Base-by-base conservation (phyloP, 2,329 filamentous ascomycete genomes). In the Cladosporium phlei region DNA sequence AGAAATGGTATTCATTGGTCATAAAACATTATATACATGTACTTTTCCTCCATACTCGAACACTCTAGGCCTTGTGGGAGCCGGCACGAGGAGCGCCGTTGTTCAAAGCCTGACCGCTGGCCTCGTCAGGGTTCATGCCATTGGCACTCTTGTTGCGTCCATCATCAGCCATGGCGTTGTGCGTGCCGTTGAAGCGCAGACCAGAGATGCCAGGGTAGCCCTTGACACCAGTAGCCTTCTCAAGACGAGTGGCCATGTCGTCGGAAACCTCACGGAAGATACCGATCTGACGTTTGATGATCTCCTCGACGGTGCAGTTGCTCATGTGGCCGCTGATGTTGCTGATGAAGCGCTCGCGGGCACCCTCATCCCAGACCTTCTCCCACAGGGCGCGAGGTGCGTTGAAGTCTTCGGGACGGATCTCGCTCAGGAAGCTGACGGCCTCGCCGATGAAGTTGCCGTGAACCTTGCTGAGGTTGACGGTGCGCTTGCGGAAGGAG, bases 201-300 rank as follows among this genome's bases (percentile, higher is more conserved):
- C 69, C 67, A 3, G 71, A 60, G 37, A 83, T 82, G 0, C 78
- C 76, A 16, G 71, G 68, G 48, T 83, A 81, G 0, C 79, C 79
- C 66, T 79, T 75, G 12, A 81, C 69, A 0, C 80, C 79, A 2
- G 77, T 81, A 0, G 78, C 77, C 69, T 82, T 82, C 69, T 83
- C 80, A 0, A 83, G 59, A 1, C 79, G 67, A 8, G 66, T 59
- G 0, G 79, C 80, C 21, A 83, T 66, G 39, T 83, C 79, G 0
- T 75, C 68, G 5, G 73, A 75, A 0, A 83, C 79, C 58, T 83
- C 79, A 2, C 79, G 70, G 71, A 83, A 83, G 59, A 83, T 83
- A 43, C 72, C 75, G 49, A 83, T 82, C 64, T 83, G 78, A 12
- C 79, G 69, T 71, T 79, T 82, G 62, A 83, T 68, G 3, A 81